These are phyloP conservation scores for Pyrenophora tritici-repentis DNA, from an alignment of 2,329 filamentous ascomycete genomes.

Conservation along the genomic window DNA sequence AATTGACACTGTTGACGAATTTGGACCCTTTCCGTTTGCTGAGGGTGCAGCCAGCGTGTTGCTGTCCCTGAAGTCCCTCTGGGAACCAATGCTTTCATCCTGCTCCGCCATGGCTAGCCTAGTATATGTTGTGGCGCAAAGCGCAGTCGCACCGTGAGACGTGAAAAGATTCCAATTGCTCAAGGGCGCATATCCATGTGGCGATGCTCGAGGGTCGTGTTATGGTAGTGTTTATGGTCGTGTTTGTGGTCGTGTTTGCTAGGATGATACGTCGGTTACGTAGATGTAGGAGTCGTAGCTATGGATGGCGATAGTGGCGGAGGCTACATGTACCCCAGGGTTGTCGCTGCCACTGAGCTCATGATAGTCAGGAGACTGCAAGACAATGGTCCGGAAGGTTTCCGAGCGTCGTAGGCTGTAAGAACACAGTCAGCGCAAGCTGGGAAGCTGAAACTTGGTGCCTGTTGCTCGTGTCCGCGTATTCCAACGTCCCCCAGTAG, in stretches of 20 bases:
- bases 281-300: slow-evolving; percentile 10
- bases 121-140: not conserved
- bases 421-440: not conserved
- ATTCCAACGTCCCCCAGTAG: slow-evolving; percentile 6
- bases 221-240: not conserved
- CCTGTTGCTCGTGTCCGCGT: slow-evolving; percentile 1
- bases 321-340: not conserved
- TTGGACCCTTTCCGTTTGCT: slow-evolving; percentile 31
- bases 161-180: not conserved
- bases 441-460: slow-evolving; percentile 11
- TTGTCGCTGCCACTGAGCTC: not conserved
- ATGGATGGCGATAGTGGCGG: not conserved
- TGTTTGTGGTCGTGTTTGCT: not conserved
- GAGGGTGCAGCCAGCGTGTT: slow-evolving; percentile 33
- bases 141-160: slow-evolving; percentile 2
- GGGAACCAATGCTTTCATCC: slow-evolving; percentile 30
- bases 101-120: slow-evolving; percentile 32
- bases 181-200: slow-evolving; percentile 13
- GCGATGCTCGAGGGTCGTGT: not conserved
- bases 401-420: not conserved
- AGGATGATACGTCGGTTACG: slow-evolving; percentile 19
- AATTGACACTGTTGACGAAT: slow-evolving; percentile 39
- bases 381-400: slow-evolving; percentile 7
- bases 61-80: slow-evolving; percentile 9
- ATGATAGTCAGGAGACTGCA: not conserved